Base-by-base conservation (phyloP, 352 stramenopile species). In the Pythium pyrilobum region DNA sequence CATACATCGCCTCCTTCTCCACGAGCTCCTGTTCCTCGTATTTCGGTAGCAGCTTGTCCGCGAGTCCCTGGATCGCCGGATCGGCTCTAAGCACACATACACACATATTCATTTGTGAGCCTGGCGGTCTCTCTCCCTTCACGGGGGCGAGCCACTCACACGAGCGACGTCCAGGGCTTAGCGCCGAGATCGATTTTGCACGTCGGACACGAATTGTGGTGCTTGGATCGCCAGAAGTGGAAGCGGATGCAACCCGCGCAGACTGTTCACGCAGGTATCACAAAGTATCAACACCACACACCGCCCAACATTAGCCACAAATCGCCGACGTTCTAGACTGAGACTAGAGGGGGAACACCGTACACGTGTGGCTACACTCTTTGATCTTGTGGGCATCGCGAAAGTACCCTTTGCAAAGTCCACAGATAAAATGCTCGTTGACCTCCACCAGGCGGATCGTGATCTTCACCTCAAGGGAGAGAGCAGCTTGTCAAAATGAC, bases 291-390 rank as follows among this genome's bases (percentile, higher is more conserved):
- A 40, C n/a, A n/a, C n/a, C n/a, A n/a, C n/a, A n/a, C n/a, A n/a
- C n/a, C n/a, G n/a, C 12, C 29, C 29, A 7, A 12, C 10, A 40
- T 23, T 16, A 38, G 33, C 12, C 12, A 10, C 33, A 13, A 25
- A 21, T 42, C 9, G n/a, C n/a, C n/a, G n/a, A n/a, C n/a, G n/a
- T n/a, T n/a, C n/a, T n/a, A n/a, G n/a, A 52, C 27, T 7, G 1
- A 24, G 20, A 32, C 12, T 9, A 13, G 15, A 28, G 6, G 41
- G 36, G n/a, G 13, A 34, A 13, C 5, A 23, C 29, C 74, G 53
- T 69, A 90, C 80, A 93, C 1, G 82, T 88, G 51, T 91, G 77
- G 23, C 87, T 62, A 56, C 82, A 93, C 62, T 93, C 82, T 38
- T 84, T 81, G 39, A 89, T 77, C 42, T 77, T 86, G 41, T 87